Evolutionary conservation across 2,329 filamentous ascomycete species (phyloP).

Genomic region (Mycocentrospora acerina): DNA sequence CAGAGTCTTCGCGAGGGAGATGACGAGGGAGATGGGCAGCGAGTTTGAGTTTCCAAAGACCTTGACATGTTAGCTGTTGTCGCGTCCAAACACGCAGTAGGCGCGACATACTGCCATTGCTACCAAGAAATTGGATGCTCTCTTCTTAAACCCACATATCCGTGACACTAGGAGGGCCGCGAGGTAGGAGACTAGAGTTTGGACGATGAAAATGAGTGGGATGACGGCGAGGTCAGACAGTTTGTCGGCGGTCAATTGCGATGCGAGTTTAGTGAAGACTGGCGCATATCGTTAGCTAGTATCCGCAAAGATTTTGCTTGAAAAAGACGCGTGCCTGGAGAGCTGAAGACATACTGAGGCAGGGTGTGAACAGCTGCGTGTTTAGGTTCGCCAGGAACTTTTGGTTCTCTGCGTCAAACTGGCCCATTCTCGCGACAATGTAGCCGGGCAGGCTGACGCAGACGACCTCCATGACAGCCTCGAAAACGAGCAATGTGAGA

Average conservation of each 20-base stretch:
- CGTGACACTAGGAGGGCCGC: slow-evolving; percentile 72
- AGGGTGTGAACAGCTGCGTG: slow-evolving; percentile 93
- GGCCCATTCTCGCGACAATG: slow-evolving; percentile 82
- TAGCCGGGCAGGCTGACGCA: slow-evolving; percentile 95
- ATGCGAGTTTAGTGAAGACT: slow-evolving; percentile 97
- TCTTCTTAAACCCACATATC: slow-evolving; percentile 77
- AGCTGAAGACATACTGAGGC: slow-evolving; percentile 67
- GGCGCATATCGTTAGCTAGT: slow-evolving; percentile 5
- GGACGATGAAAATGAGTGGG: slow-evolving; percentile 87
- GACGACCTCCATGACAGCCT: slow-evolving; percentile 91
- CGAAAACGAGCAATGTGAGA: slow-evolving; percentile 82
- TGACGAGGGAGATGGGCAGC: slow-evolving; percentile 90
- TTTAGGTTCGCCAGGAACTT: slow-evolving; percentile 97
- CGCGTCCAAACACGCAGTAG: not conserved
- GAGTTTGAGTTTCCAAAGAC: slow-evolving; percentile 99
- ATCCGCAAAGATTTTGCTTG: too few species aligned
- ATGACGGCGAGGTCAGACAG: slow-evolving; percentile 89
- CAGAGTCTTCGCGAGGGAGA: slow-evolving; percentile 90
- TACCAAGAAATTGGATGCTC: slow-evolving; percentile 89
- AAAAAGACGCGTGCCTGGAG: not conserved
- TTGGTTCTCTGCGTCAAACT: slow-evolving; percentile 94
- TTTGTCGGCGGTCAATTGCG: slow-evolving; percentile 89
- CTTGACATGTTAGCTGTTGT: slow-evolving; percentile 41
- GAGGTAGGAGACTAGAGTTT: slow-evolving; percentile 82
- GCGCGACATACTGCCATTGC: slow-evolving; percentile 75